phyloP scores from a whole-genome alignment of 2,329 filamentous ascomycete species.

The Fusarium sp. region DNA sequence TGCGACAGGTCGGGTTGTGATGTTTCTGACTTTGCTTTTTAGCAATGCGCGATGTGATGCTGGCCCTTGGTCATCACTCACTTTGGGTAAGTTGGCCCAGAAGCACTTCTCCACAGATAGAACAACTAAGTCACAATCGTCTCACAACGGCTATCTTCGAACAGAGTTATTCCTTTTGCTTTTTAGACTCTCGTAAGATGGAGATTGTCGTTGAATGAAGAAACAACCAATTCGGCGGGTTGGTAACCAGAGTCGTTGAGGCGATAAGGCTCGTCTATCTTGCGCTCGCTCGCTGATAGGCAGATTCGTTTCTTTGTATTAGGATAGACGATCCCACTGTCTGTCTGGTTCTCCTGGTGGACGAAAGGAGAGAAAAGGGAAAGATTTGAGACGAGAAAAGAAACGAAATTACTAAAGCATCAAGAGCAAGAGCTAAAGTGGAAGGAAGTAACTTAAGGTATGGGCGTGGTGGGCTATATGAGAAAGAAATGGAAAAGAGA shows the following conservation, averaged over 20 bases:
- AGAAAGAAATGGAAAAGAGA: constrained; percentile 8
- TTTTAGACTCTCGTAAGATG: constrained; percentile 31
- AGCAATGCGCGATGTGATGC: constrained; percentile 38
- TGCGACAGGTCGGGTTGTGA: constrained; percentile 37
- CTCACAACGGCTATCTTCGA: constrained; percentile 35
- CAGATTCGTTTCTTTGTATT: constrained; percentile 23
- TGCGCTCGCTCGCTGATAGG: constrained; percentile 27
- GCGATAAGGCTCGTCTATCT: constrained; percentile 25
- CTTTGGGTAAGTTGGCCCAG: constrained; percentile 30
- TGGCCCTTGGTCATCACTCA: constrained; percentile 38
- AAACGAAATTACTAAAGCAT: constrained; percentile 37
- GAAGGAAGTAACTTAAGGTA: constrained; percentile 20
- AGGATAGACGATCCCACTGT: constrained; percentile 12
- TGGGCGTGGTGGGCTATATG: constrained; percentile 41
- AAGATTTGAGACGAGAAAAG: constrained; percentile 29
- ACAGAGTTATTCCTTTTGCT: constrained; percentile 40
- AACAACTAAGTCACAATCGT: constrained; percentile 38
- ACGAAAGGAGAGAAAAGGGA: constrained; percentile 1
- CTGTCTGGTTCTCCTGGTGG: constrained; percentile 8
- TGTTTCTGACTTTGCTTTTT: constrained; percentile 41
- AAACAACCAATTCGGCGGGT: constrained; percentile 10
- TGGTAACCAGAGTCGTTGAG: neutral
- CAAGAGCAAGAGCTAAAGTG: constrained; percentile 31
- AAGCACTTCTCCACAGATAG: constrained; percentile 30
- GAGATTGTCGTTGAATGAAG: constrained; percentile 24